Percentiles rank a stretch among this genome's conserved stretches.
Conservation (phyloP, 139 green algal genomes). For the Picochlorum sp. region DNA sequence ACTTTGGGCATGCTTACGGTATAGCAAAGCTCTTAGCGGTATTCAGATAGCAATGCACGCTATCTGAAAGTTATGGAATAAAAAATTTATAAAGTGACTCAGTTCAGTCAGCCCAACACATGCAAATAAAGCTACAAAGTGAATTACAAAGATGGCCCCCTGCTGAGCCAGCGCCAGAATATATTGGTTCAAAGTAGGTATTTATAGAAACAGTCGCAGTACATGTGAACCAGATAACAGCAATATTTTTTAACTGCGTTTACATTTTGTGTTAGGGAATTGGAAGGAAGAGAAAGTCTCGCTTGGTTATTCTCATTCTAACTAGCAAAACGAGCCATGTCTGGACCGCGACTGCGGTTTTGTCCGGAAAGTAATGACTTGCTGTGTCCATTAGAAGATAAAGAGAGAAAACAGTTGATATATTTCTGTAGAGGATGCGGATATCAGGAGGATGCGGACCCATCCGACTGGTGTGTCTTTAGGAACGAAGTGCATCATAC, state of each 20-base stretch:
- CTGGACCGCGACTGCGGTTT: slow-evolving; percentile 54
- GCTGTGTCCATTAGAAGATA: slow-evolving; percentile 66
- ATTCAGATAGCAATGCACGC: too few species aligned
- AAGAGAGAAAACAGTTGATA: slow-evolving; percentile 57
- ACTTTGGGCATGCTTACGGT: slow-evolving; percentile 49
- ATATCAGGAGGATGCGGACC: slow-evolving; percentile 54
- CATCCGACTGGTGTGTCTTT: slow-evolving; percentile 57
- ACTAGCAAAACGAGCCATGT: not conserved
- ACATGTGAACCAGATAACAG: too few species aligned
- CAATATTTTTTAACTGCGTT: too few species aligned
- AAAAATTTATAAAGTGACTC: too few species aligned
- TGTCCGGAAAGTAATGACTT: slow-evolving; percentile 83
- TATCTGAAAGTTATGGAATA: too few species aligned
- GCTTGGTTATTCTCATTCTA: not conserved
- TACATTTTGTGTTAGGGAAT: too few species aligned
- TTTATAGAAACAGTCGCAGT: too few species aligned
- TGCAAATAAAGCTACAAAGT: too few species aligned
- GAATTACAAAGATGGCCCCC: too few species aligned
- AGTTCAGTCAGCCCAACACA: too few species aligned
- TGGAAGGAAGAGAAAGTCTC: not conserved
- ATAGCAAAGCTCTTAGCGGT: not conserved
- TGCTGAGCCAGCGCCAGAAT: too few species aligned
- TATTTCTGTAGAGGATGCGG: slow-evolving; percentile 76
- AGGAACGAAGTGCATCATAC: slow-evolving; percentile 68
- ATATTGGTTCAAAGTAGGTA: too few species aligned